Base-by-base conservation (phyloP, 2,329 filamentous ascomycete genomes). In the Penicillium palitans region DNA sequence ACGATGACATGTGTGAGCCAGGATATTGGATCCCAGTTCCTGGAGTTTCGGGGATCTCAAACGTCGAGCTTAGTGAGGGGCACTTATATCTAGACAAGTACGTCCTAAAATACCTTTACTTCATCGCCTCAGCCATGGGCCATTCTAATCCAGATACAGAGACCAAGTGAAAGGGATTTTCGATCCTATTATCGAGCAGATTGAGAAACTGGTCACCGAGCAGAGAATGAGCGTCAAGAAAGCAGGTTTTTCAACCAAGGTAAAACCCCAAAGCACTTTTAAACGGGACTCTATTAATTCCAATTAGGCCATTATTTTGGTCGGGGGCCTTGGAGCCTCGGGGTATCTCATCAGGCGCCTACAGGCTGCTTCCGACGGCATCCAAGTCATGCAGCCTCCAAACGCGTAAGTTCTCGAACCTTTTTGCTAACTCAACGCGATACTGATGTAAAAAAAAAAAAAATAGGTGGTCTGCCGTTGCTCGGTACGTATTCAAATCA, bases 271-370 rank as follows among this genome's bases (percentile, higher is more conserved):
- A 24, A 5, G 4, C 8, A 17, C 19, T 44, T 15, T 41, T 6
- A 21, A 35, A 17, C 12, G 10, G 19, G 17, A 0, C 15, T 24
- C 8, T 2, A 21, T 29, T 45, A 24, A 52, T 15, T 33, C 2
- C 2, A 7, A 15, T 40, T 33, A 69, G 65, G 67, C 71, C 0
- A 73, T 78, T 5, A 56, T 77, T 10, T 67, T 78, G 0, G 76
- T 78, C 0, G 75, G 76, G 2, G 76, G 76, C 0, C 74, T 78
- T 35, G 76, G 76, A 1, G 59, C 67, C 4, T 77, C 70, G 3
- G 68, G 69, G 17, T 78, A 75, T 57, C 71, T 78, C 9, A 72
- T 67, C 48, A 59, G 62, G 8, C 65, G 66, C 2, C 53, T 78
- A 7, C 48, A 70, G 19, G 53, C 56, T 6, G 57, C 61, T 6